Evolutionary conservation across 177 flowering plant genomes (phyloP).

Genomic region (Vitis hybrid): DNA sequence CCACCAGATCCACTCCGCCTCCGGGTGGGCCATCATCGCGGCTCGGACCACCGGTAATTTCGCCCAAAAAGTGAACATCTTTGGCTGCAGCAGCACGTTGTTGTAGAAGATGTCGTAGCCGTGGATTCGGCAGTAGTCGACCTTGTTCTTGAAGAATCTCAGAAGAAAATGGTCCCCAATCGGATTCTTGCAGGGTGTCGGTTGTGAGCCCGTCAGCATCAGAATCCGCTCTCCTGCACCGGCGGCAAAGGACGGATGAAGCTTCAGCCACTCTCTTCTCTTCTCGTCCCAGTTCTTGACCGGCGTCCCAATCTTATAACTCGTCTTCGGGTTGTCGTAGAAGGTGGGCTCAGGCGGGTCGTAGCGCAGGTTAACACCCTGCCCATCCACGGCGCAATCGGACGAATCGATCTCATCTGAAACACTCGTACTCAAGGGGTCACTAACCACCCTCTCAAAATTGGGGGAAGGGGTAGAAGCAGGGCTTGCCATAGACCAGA

Average conservation of each 20-base stretch:
- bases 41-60: slow-evolving; percentile 63
- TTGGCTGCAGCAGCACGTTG: slow-evolving; percentile 58
- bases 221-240: slow-evolving; percentile 46
- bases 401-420: not conserved
- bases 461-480: not conserved
- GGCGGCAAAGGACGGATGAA: slow-evolving; percentile 51
- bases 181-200: slow-evolving; percentile 62
- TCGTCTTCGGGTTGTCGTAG: slow-evolving; percentile 74
- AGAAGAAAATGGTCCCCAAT: slow-evolving; percentile 75
- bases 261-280: slow-evolving; percentile 54
- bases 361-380: slow-evolving; percentile 12
- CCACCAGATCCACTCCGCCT: slow-evolving; percentile 93
- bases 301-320: slow-evolving; percentile 53
- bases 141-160: slow-evolving; percentile 86
- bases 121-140: slow-evolving; percentile 79
- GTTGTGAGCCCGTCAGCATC: slow-evolving; percentile 74
- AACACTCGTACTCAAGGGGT: not conserved
- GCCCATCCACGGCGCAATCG: slow-evolving; percentile 6
- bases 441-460: not conserved
- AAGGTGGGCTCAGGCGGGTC: slow-evolving; percentile 45
- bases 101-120: slow-evolving; percentile 81
- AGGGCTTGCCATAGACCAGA: slow-evolving; percentile 36
- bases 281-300: slow-evolving; percentile 74
- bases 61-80: slow-evolving; percentile 72
- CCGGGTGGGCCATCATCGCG: slow-evolving; percentile 85